Conservation (phyloP, 23 red algal species). For the Agarophyton chilense region DNA sequence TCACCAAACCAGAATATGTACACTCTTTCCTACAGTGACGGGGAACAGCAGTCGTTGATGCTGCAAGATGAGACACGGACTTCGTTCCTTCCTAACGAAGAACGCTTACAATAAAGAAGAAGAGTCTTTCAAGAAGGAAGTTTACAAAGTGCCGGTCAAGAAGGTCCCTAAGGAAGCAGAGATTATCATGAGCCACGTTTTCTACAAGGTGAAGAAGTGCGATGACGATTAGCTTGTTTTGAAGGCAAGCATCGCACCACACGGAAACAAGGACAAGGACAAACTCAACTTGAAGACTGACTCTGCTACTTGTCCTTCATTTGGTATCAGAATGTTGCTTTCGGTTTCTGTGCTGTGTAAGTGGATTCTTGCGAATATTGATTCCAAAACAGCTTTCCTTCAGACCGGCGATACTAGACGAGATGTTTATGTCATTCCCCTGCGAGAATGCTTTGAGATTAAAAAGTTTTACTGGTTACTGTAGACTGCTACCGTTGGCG, state of each 20-base stretch:
- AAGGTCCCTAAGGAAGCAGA: not conserved
- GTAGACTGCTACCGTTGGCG: slow-evolving; percentile 34
- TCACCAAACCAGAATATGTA: too few species aligned
- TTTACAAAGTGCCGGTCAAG: not conserved
- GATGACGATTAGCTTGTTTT: not conserved
- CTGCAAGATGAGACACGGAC: too few species aligned
- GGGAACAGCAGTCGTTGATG: too few species aligned
- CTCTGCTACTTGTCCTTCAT: not conserved
- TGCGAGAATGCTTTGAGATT: not conserved
- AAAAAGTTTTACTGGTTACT: slow-evolving; percentile 16
- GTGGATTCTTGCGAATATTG: slow-evolving; percentile 33
- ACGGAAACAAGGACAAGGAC: slow-evolving; percentile 29
- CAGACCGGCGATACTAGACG: slow-evolving; percentile 25
- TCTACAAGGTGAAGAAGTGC: slow-evolving; percentile 37
- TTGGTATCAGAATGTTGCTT: slow-evolving; percentile 8
- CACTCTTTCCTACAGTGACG: slow-evolving; percentile 6
- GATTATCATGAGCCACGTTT: slow-evolving; percentile 11
- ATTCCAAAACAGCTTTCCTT: slow-evolving; percentile 47
- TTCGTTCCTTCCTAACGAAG: too few species aligned
- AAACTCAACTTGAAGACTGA: not conserved
- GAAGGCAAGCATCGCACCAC: slow-evolving; percentile 4
- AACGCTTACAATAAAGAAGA: slow-evolving; percentile 33
- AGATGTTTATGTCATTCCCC: slow-evolving; percentile 49
- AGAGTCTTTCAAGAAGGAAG: not conserved
- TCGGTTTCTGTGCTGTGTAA: not conserved